These are phyloP conservation scores for Saccharomycopsis lassenensis DNA, from an alignment of 805 yeast genomes.

Conservation along the genomic window DNA sequence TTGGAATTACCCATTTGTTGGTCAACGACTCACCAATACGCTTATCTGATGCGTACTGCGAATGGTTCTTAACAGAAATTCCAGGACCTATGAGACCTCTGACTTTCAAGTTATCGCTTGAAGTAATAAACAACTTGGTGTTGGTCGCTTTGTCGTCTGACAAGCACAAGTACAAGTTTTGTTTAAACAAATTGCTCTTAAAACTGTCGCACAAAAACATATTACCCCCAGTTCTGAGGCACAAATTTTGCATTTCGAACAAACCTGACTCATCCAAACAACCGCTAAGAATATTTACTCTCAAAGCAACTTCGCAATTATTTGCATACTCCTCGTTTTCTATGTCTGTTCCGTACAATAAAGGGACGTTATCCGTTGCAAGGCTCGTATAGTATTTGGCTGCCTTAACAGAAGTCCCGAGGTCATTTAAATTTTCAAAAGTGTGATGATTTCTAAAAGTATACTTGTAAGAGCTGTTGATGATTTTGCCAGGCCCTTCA, in stretches of 20 bases:
- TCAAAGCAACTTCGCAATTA: constrained; percentile 19
- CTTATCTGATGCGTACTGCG: constrained; percentile 12
- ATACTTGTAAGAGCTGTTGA: constrained; percentile 16
- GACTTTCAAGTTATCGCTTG: constrained; percentile 28
- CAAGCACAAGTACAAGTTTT: constrained; percentile 3
- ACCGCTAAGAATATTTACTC: constrained; percentile 27
- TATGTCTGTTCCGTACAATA: constrained; percentile 18
- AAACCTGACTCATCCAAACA: constrained; percentile 33
- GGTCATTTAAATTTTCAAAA: constrained; percentile 21
- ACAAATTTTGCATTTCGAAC: constrained; percentile 31
- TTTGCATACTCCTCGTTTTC: not conserved
- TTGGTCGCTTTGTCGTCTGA: constrained; percentile 4
- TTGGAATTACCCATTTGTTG: constrained; percentile 28
- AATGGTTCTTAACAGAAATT: constrained; percentile 22
- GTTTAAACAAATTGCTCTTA: constrained; percentile 21
- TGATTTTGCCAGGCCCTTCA: constrained; percentile 27
- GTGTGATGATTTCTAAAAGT: constrained; percentile 29
- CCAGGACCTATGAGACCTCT: constrained; percentile 27
- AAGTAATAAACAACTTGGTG: constrained; percentile 23
- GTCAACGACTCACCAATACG: constrained; percentile 28
- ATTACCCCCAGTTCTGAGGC: constrained; percentile 27
- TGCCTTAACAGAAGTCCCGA: constrained; percentile 21
- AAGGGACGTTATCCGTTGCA: constrained; percentile 22
- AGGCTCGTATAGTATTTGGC: constrained; percentile 17
- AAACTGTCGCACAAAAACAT: constrained; percentile 26